Percentiles rank a stretch among this genome's conserved stretches.
phyloP scores from a whole-genome alignment of 768 basidiomycete genomes.

The Cubamyces lactineus region DNA sequence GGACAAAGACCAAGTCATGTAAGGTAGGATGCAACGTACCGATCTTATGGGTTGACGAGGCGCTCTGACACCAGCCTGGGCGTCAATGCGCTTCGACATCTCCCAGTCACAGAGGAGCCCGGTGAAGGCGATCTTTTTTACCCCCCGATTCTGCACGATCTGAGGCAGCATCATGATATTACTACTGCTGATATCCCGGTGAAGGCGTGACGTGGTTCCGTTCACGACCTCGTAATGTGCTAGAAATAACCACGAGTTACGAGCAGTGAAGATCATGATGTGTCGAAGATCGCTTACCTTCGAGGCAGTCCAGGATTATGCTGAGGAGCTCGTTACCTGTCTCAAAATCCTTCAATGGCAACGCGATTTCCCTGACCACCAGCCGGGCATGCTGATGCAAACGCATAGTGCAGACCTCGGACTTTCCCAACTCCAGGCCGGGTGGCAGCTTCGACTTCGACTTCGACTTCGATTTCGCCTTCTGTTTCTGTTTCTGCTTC shows the following conservation, averaged over 20 bases:
- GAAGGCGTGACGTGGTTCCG: background rate
- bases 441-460: no score
- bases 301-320: background rate
- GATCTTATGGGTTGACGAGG: background rate
- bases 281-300: background rate
- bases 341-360: slow-evolving; percentile 1
- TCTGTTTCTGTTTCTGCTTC: no score
- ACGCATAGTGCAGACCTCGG: background rate
- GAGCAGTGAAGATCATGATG: no score
- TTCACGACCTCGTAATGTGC: background rate
- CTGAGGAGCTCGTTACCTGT: background rate
- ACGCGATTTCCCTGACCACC: slow-evolving; percentile 8
- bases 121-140: background rate
- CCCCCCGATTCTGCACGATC: background rate
- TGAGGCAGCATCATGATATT: slow-evolving; percentile 12
- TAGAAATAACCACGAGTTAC: background rate
- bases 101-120: slow-evolving; percentile 15
- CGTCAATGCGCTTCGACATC: background rate
- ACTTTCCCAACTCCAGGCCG: no score
- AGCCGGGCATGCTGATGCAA: slow-evolving; percentile 9
- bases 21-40: background rate
- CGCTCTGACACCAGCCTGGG: background rate
- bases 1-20: no score
- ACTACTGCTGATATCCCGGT: slow-evolving; percentile 15
- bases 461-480: no score